Conservation (phyloP, 2,329 filamentous ascomycete species). For the Pseudocercospora macadamiae region DNA sequence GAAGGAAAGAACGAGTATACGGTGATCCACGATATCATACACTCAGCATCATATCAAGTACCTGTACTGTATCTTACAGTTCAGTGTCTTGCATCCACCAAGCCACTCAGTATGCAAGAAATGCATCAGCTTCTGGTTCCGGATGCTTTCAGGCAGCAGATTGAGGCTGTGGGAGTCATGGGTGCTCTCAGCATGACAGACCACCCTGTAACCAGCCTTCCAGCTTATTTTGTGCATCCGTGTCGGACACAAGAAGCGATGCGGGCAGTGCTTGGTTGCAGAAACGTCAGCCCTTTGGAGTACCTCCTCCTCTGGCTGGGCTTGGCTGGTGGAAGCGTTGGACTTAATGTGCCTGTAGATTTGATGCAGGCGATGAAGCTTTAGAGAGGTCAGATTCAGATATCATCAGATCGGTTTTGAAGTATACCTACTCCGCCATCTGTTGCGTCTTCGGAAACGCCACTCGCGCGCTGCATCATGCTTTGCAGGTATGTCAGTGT, state of each 20-base stretch:
- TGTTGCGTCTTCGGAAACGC: too few species aligned
- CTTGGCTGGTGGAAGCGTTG: constrained; percentile 78
- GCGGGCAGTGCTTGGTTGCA: constrained; percentile 49
- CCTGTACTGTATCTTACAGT: constrained; percentile 48
- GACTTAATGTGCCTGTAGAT: constrained; percentile 55
- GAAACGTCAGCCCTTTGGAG: constrained; percentile 53
- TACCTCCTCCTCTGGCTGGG: constrained; percentile 91
- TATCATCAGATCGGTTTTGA: background rate
- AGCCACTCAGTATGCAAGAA: constrained; percentile 27
- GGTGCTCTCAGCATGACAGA: constrained; percentile 52
- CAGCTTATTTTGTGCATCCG: constrained; percentile 89
- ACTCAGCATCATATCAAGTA: constrained; percentile 49
- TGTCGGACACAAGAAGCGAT: constrained; percentile 86
- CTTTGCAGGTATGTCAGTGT: too few species aligned
- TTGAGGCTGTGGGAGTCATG: constrained; percentile 41
- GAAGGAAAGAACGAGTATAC: background rate
- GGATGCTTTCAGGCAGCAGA: constrained; percentile 35
- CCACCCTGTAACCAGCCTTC: constrained; percentile 77
- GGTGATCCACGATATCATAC: constrained; percentile 44
- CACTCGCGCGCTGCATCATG: too few species aligned
- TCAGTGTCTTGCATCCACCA: constrained; percentile 27
- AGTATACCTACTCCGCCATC: constrained; percentile 15
- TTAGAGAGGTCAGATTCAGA: constrained; percentile 23
- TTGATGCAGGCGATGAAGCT: constrained; percentile 26
- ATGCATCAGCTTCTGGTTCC: constrained; percentile 44